Percentiles rank a stretch among this genome's conserved stretches.
These are phyloP conservation scores for Volvox carteri DNA, from an alignment of 163 green algal species.

Conservation along the genomic window DNA sequence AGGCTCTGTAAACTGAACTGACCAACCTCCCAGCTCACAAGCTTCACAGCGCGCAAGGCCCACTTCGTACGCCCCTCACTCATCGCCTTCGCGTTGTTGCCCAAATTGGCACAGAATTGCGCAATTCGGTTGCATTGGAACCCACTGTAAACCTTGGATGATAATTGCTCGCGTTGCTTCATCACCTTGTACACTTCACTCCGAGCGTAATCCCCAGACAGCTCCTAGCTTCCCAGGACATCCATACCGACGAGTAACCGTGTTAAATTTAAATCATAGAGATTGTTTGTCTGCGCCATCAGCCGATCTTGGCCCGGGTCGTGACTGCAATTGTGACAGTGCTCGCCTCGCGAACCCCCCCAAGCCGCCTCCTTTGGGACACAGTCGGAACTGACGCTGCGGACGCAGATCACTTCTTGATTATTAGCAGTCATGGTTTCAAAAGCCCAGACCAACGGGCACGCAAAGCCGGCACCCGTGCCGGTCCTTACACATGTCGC, in stretches of 20 bases:
- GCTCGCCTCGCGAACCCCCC: neutral
- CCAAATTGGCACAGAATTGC: neutral
- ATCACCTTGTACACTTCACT: too few species aligned
- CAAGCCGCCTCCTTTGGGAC: neutral
- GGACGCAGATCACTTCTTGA: neutral
- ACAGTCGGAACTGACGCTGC: neutral
- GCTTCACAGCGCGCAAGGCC: neutral
- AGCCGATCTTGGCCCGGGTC: too few species aligned
- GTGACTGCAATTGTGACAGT: neutral
- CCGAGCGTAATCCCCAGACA: conserved; percentile 13
- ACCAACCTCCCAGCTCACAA: neutral
- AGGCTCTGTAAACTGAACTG: neutral
- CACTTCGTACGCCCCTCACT: neutral
- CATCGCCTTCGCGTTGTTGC: neutral
- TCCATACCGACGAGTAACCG: too few species aligned
- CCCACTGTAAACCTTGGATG: neutral
- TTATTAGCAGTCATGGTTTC: neutral
- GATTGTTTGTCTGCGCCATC: too few species aligned
- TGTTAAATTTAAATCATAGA: too few species aligned
- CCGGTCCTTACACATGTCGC: neutral
- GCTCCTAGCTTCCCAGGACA: too few species aligned
- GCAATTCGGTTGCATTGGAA: neutral
- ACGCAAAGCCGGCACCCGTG: neutral
- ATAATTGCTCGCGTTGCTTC: neutral
- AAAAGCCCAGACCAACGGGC: neutral